Conservation (phyloP, 257 asterid genomes). For the Prunella vulgaris region DNA sequence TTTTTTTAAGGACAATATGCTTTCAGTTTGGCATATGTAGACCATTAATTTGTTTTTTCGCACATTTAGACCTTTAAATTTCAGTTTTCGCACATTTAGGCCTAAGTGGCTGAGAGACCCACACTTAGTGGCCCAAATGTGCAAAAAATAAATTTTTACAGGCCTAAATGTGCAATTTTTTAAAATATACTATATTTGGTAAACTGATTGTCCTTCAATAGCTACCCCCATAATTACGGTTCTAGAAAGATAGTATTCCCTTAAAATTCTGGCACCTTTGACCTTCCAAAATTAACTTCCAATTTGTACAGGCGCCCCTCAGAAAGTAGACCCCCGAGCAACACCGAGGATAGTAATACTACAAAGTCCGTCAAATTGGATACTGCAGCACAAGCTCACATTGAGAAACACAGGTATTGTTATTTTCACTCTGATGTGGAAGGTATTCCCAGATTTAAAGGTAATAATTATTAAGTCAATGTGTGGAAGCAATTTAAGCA, state of each 20-base stretch:
- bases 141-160: too few relatives aligned
- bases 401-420: conserved; percentile 77
- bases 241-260: background rate
- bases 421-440: background rate
- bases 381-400: conserved; percentile 67
- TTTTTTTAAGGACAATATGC: too few relatives aligned
- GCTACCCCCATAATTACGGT: too few relatives aligned
- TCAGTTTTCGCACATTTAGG: too few relatives aligned
- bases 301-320: conserved; percentile 47
- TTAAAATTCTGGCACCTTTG: background rate
- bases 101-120: too few relatives aligned
- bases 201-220: too few relatives aligned
- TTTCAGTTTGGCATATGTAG: too few relatives aligned
- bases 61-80: too few relatives aligned
- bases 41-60: too few relatives aligned
- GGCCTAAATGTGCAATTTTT: too few relatives aligned
- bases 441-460: background rate
- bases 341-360: conserved; percentile 35
- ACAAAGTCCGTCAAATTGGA: conserved; percentile 67
- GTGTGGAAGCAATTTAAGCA: background rate
- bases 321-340: conserved; percentile 41
- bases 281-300: conserved; percentile 19
- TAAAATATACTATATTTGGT: too few relatives aligned
- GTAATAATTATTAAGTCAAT: background rate
- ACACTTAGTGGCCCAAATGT: too few relatives aligned